Evolutionary conservation across 306 rosid genomes (phyloP).

Genomic region (Dalbergia cultrata): DNA sequence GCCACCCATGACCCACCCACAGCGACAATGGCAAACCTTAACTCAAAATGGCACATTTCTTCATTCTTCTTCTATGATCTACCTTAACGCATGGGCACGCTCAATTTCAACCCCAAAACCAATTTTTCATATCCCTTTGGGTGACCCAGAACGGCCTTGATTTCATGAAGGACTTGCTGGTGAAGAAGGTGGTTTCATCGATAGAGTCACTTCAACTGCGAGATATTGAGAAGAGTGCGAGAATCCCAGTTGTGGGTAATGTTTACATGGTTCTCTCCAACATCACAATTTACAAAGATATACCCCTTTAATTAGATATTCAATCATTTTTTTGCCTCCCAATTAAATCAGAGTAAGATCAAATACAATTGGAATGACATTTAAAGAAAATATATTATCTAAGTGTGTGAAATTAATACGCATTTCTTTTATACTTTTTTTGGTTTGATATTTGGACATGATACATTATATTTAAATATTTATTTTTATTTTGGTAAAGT

Average conservation of each 20-base stretch:
- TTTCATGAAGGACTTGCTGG: constrained; percentile 76
- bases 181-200: constrained; percentile 69
- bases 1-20: no score
- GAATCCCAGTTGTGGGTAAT: constrained; percentile 77
- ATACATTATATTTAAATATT: no score
- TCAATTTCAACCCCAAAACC: constrained; percentile 52
- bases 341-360: no score
- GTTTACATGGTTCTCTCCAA: constrained; percentile 67
- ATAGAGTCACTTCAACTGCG: constrained; percentile 72
- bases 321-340: no score
- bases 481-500: no score
- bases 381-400: no score
- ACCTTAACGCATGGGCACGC: constrained; percentile 52
- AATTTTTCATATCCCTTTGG: constrained; percentile 66
- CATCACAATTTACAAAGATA: constrained; percentile 65
- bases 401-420: no score
- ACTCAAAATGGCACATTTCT: constrained; percentile 59
- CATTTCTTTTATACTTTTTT: no score
- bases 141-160: constrained; percentile 82
- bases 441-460: no score
- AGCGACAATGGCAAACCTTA: no score
- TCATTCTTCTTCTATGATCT: constrained; percentile 57
- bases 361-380: no score
- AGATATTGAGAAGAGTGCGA: constrained; percentile 58
- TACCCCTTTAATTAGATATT: no score